Base-by-base conservation (phyloP, 352 stramenopile genomes). In the Halophytophthora batemanensis region DNA sequence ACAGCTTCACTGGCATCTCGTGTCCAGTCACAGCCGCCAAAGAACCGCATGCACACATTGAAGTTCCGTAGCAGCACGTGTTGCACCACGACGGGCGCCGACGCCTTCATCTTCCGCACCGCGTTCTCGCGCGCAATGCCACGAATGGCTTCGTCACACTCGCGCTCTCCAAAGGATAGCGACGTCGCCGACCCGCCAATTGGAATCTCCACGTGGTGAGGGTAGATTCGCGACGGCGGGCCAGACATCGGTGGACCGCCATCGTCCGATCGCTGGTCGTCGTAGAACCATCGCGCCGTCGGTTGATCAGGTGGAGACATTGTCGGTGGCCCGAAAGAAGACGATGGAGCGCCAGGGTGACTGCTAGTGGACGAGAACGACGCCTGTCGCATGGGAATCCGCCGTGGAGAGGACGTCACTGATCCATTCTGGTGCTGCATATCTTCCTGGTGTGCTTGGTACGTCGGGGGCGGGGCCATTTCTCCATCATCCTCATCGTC, bases 41-140 rank as follows among this genome's bases (percentile, higher is more conserved):
- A 95, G 56, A 95, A 90, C 2, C 83, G 77, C 74, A 93, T 90
- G 64, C 84, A 89, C 40, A 95, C 75, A 46, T 87, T 94, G 28
- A 95, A 92, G 23, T 95, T 85, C 29, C 85, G 83, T 22, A 95
- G 56, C 15, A 95, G 51, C n/a, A 95, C 74, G 35, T 90, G 80
- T 31, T 76, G 85, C 19, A 91, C 66, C 3, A 93, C 75, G n/a
- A 93, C 50, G 1, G 84, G 82, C 2, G 77, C 44, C 11, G 62
- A 66, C 8, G 71, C 66, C 36, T 64, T 44, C 17, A 76, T 48
- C 45, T 85, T 87, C 33, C 66, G 71, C 25, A 46, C 64, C 5
- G 61, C 61, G 37, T 74, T 85, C 50, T 93, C 85, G 15, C 78
- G 63, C 40, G 77, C 67, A 34, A 94, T 87, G 49, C 61, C 81